Conservation (phyloP, 352 stramenopile genomes). For the Phytophthora litchii region DNA sequence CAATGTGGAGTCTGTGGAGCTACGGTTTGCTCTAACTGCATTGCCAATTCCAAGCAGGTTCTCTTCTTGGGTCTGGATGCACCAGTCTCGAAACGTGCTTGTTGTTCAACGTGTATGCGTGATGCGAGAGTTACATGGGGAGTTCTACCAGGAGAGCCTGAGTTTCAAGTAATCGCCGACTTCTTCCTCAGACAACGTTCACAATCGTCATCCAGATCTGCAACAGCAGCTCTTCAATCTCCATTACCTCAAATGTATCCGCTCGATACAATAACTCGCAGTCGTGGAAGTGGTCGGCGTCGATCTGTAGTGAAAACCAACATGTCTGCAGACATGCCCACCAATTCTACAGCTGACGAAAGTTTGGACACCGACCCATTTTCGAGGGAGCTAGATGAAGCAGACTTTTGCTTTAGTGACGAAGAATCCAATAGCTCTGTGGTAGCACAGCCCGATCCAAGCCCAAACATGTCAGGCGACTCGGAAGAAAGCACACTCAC, state of each 20-base stretch:
- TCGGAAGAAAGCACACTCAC: constrained; percentile 25
- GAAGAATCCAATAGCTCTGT: constrained; percentile 26
- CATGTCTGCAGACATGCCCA: constrained; percentile 18
- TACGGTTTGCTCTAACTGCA: constrained; percentile 38
- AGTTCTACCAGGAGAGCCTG: constrained; percentile 19
- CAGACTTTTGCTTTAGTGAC: constrained; percentile 38
- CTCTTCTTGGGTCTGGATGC: constrained; percentile 28
- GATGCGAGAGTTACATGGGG: constrained; percentile 32
- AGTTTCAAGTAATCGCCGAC: constrained; percentile 40
- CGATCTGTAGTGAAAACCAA: constrained; percentile 7
- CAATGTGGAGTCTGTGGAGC: constrained; percentile 32
- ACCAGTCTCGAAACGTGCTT: constrained; percentile 24
- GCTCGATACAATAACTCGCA: constrained; percentile 26
- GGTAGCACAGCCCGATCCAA: constrained; percentile 24
- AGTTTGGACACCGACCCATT: constrained; percentile 28
- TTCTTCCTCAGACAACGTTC: constrained; percentile 17
- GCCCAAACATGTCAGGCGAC: constrained; percentile 14
- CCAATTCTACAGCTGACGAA: constrained; percentile 30
- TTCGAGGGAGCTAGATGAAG: constrained; percentile 40
- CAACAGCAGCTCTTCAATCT: constrained; percentile 3
- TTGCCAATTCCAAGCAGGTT: constrained; percentile 31
- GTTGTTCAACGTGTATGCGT: constrained; percentile 40
- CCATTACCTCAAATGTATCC: constrained; percentile 8
- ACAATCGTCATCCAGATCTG: not conserved
- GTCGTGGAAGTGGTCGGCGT: constrained; percentile 3